Evolutionary conservation across 208 protist genomes (phyloP).

Genomic region (Crithidia acanthocephali): DNA sequence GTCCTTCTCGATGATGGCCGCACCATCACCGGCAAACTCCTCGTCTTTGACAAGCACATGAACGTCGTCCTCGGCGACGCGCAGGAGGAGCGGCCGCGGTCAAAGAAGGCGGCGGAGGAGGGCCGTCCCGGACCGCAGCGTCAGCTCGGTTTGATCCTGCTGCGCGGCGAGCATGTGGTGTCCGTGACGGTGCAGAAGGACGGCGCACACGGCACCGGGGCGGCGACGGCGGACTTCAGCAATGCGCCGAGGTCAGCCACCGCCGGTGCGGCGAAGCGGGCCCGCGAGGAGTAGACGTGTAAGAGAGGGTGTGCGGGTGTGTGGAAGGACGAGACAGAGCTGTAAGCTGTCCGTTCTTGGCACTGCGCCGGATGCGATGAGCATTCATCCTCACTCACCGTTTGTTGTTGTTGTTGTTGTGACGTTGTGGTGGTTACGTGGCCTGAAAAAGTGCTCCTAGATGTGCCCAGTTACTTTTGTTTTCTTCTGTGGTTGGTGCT

Average conservation of each 20-base stretch:
- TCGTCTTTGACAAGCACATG: slow-evolving; percentile 91
- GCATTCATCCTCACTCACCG: too few species aligned
- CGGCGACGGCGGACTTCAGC: slow-evolving; percentile 28
- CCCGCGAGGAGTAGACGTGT: slow-evolving; percentile 26
- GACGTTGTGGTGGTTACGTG: too few species aligned
- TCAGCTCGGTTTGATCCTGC: slow-evolving; percentile 72
- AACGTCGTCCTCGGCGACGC: slow-evolving; percentile 82
- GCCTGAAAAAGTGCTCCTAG: too few species aligned
- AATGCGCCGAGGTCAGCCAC: slow-evolving; percentile 48
- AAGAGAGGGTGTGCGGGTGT: not conserved
- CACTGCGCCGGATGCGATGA: too few species aligned
- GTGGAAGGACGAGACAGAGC: too few species aligned
- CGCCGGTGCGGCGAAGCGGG: slow-evolving; percentile 46
- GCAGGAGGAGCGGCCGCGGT: slow-evolving; percentile 62
- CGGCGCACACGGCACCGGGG: slow-evolving; percentile 4
- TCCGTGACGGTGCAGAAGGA: slow-evolving; percentile 71
- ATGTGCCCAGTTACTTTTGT: too few species aligned
- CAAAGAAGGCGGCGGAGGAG: slow-evolving; percentile 72
- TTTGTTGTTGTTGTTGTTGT: too few species aligned
- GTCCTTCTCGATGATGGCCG: slow-evolving; percentile 80
- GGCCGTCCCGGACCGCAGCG: slow-evolving; percentile 50
- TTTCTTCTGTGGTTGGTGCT: too few species aligned
- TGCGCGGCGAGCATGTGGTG: slow-evolving; percentile 87
- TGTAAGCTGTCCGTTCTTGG: too few species aligned
- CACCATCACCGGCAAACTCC: slow-evolving; percentile 70